Base-by-base conservation (phyloP, 768 basidiomycete genomes). In the Leccinum uliginosum region DNA sequence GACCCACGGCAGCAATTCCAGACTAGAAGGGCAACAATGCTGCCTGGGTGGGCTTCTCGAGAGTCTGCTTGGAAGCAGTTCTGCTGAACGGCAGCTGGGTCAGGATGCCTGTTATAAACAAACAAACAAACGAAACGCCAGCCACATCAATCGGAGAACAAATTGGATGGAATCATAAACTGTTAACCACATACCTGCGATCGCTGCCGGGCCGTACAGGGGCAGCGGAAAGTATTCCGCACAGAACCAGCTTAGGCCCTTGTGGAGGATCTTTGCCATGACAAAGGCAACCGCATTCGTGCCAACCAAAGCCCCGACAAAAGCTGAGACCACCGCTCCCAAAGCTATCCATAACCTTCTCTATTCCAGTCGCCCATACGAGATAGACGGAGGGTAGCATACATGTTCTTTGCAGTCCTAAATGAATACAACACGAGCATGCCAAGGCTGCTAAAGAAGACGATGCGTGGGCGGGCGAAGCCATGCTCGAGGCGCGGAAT, bases 231-330 rank as follows among this genome's bases (percentile, higher is more conserved):
- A 78, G 61, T 85, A 79, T 59, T 91, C 90, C 43, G 77, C 80
- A 15, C 81, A 76, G 71, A 91, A 97, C 94, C 94, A 98, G 64
- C 89, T 89, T 82, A 96, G 82, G 0, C 83, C 79, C 70, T 82
- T 87, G 8, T 81, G 78, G 21, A 93, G 68, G 1, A 83, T 79
- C 5, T 69, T 67, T 24, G 73, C 69, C 84, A 96, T 87, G 12
- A 91, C 56, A 2, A 83, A 65, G 0, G 95, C 96, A 1, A 90
- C 78, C 1, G 79, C 57, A 60, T 96, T 94, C 1, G 90, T 84
- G 1, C 78, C 74, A 1, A 87, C 51, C 3, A 91, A 30, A 0
- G 85, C 81, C 0, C 85, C 86, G 2, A 83, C 51, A 23, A 86
- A 45, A 3, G 83, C 83, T 3, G 72, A 69, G 32, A 76, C 17